Evolutionary conservation across 2,329 filamentous ascomycete genomes (phyloP), one percentile per base, ranked within the genome.

Genomic region (Penicillium sp.): DNA sequence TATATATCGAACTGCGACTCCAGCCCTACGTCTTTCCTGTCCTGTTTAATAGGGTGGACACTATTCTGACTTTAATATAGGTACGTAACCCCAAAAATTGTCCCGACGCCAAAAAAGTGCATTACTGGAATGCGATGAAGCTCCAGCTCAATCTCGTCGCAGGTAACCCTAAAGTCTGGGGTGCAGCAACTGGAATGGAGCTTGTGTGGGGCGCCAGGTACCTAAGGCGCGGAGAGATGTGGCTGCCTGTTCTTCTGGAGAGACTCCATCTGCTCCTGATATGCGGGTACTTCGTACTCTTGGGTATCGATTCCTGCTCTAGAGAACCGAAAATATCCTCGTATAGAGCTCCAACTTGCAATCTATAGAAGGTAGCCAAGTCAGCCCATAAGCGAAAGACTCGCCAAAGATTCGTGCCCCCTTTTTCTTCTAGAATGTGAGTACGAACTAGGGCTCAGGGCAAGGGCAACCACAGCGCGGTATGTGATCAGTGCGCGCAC

Each of bases 401-500:
- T 31, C 22, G 35, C 25, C 14, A 25, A 12, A 14, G 4, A 28
- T 47, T 25, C 34, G 12, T 34, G 41, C 41, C 41, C 39, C 38
- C 51, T 50, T 34, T 28, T 8, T 14, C 35, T 57, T 54, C 25
- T 2, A 17, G 5, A 43, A 49, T 31, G 39, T 22, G 56, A 56
- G 41, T 8, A 59, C 38, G 37, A 43, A 34, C 28, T 67, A 69
- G 67, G 67, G 67, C 59, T 67, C 65, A 67, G 67, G 67, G 65
- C 42, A 67, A 68, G 67, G 65, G 65, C 65, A 69, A 43, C 31
- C 35, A 51, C 38, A 49, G 59, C 61, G 43, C 67, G 55, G 62
- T 58, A 55, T 48, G 58, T 67, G 67, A 68, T 67, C 67, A 64
- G 42, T 66, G 59, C 66, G 52, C 67, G 53, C 60, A 62, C 50